Evolutionary conservation across 2,329 filamentous ascomycete species (phyloP), one percentile per base, ranked within the genome.

Genomic region (Cadophora sp.): DNA sequence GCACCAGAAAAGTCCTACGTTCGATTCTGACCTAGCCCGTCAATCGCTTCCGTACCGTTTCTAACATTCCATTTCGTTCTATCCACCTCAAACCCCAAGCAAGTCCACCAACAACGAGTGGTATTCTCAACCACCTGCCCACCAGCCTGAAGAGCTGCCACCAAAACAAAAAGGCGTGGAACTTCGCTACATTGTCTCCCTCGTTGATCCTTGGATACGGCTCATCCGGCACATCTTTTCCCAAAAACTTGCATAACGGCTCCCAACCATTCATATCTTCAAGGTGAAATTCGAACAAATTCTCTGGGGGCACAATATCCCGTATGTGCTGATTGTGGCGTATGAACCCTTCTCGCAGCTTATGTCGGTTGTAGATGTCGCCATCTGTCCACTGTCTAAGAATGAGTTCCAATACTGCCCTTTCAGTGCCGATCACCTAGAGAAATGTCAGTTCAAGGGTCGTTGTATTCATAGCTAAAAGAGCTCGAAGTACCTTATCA

Each of bases 151-250:
- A 9, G 19, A 55, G 24, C 27, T 55, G 51, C 7, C 26, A 16
- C 59, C 59, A 61, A 48, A 48, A 61, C 24, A 61, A 9, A 16
- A 26, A 27, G 6, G 24, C n/a, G 43, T 61, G 59, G 24, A 61
- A 27, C 29, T 61, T 46, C 8, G 56, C 43, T 3, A 31, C 64
- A 60, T 51, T 66, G 2, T 59, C 29, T 24, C 64, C 64, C 29
- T 64, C 62, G 24, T 64, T 64, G 48, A 64, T 31, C 37, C 29
- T 56, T 11, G 62, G 62, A 27, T 64, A 55, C 31, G 62, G 48
- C 24, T 64, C 62, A 29, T 61, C 24, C 9, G 59, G 59, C 1
- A 61, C 37, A 26, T 61, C 37, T n/a, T 61, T 61, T 4, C 59
- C 59, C 19, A 64, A n/a, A 19, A 64, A 64, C 24, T 64, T 56